Evolutionary conservation across 1,139 yeast genomes (phyloP), one percentile per base, ranked within the genome.

Genomic region (Pichia sp.): DNA sequence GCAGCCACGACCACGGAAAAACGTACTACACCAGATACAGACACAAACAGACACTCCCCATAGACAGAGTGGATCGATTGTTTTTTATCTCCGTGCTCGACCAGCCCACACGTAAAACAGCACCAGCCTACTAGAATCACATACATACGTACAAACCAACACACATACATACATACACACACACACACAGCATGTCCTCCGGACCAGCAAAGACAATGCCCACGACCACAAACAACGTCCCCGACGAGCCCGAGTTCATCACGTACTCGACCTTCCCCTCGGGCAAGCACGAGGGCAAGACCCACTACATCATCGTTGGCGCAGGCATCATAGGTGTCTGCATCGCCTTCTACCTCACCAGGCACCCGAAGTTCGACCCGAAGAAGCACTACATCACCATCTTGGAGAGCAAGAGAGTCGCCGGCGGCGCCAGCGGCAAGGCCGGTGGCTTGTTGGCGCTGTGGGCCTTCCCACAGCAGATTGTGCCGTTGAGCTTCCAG

Each of bases 281-380:
- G 1, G 84, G 81, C 13, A 75, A 72, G 53, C 80, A 80, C 48
- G 69, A 78, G 58, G 86, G 82, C 39, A 83, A 84, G 63, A 78
- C 79, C 22, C 90, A 85, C 63, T 85, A 85, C 49, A 76, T 85
- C 51, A 83, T 86, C 43, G 89, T 85, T 28, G 97, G 97, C 19
- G 99, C 96, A 0, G 99, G 99, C 26, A 91, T 93, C 62, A 86
- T 93, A 41, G 99, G 99, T 26, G 96, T 89, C 10, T 88, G 96
- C 66, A 88, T 95, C 1, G 98, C 98, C 1, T 93, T 87, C 69
- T 93, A 84, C 63, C 70, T 93, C 47, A 87, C 95, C 4, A 79
- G 79, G 55, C 98, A 93, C 66, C 93, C 96, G 4, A 76, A 78
- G 52, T 93, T 84, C 66, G 85, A 86, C 62, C 80, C 87, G 0